Percentiles rank a stretch among this genome's conserved stretches.
These are phyloP conservation scores for Cenchrus fungigraminus DNA, from an alignment of 176 grass and related monocot species.

Conservation along the genomic window DNA sequence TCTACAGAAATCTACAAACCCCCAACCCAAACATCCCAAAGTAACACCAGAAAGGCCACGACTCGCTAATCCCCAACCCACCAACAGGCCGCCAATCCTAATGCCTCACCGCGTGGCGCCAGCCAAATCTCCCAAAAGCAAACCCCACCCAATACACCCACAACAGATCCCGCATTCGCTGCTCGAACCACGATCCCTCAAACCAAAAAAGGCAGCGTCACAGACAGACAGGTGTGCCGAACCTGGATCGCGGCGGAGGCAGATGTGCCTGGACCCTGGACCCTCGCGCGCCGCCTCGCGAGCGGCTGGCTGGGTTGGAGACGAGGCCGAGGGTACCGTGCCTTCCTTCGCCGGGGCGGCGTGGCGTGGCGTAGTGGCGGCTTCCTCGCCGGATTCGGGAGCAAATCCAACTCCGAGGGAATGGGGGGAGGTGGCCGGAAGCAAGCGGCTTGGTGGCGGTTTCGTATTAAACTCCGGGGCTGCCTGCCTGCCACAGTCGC, in stretches of 20 bases:
- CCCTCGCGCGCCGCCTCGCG: not conserved
- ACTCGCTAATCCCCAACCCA: not conserved
- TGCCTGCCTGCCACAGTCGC: not conserved
- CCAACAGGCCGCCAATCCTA: not conserved
- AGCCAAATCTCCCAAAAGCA: not conserved
- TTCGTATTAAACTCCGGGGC: constrained; percentile 31
- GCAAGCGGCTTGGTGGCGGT: constrained; percentile 35
- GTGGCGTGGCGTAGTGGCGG: not conserved
- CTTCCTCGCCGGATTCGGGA: constrained; percentile 28
- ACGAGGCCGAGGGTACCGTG: not conserved
- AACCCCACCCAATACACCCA: not conserved
- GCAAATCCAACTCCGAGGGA: constrained; percentile 33
- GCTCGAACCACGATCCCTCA: not conserved
- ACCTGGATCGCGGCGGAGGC: constrained; percentile 20
- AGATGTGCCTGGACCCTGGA: constrained; percentile 1
- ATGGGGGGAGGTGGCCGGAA: constrained; percentile 14
- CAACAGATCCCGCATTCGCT: constrained; percentile 29
- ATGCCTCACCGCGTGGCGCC: not conserved
- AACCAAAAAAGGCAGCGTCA: not conserved
- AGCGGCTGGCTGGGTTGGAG: not conserved
- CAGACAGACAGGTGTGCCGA: not conserved
- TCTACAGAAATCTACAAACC: not conserved
- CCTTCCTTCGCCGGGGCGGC: not conserved
- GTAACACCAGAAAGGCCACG: not conserved
- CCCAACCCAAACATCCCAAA: not conserved